Evolutionary conservation across 768 basidiomycete genomes (phyloP).

Genomic region (Lactifluus hygrophoroides): DNA sequence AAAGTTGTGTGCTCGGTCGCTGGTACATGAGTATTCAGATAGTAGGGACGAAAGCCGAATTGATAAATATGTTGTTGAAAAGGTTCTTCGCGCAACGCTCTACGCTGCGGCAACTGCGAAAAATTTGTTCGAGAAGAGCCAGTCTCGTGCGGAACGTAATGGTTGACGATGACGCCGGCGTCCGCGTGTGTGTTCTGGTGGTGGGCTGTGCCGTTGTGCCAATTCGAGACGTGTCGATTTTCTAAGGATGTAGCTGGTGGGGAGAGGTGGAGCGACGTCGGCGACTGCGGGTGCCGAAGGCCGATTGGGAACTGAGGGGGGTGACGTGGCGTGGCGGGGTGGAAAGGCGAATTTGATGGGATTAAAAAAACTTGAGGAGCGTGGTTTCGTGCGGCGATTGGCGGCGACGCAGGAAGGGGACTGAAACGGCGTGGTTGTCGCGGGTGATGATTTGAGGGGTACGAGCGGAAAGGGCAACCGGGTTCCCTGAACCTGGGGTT

Average conservation of each 20-base stretch:
- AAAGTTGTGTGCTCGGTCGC: conserved; percentile 9
- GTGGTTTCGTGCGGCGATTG: conserved; percentile 26
- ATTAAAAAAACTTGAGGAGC: conserved; percentile 27
- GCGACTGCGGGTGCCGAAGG: conserved; percentile 20
- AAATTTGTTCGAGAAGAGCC: conserved; percentile 29
- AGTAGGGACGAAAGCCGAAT: conserved; percentile 1
- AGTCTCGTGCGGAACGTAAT: conserved; percentile 29
- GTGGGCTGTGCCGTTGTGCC: conserved; percentile 12
- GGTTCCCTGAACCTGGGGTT: conserved; percentile 2
- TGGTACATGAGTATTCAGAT: conserved; percentile 9
- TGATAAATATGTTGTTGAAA: conserved; percentile 13
- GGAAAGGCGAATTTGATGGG: conserved; percentile 29
- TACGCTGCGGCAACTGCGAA: conserved; percentile 25
- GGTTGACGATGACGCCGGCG: conserved; percentile 26
- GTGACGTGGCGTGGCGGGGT: conserved; percentile 24
- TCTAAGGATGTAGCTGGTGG: conserved; percentile 1
- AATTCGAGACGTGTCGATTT: conserved; percentile 1
- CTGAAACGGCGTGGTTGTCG: conserved; percentile 25
- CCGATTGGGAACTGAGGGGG: conserved; percentile 11
- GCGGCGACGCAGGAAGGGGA: conserved; percentile 14
- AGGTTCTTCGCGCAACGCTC: conserved; percentile 7
- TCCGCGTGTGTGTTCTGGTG: conserved; percentile 14
- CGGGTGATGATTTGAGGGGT: conserved; percentile 21
- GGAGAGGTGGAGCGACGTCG: conserved; percentile 14
- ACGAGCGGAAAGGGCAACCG: conserved; percentile 17